Conservation (phyloP, 257 asterid species). For the Striga asiatica region DNA sequence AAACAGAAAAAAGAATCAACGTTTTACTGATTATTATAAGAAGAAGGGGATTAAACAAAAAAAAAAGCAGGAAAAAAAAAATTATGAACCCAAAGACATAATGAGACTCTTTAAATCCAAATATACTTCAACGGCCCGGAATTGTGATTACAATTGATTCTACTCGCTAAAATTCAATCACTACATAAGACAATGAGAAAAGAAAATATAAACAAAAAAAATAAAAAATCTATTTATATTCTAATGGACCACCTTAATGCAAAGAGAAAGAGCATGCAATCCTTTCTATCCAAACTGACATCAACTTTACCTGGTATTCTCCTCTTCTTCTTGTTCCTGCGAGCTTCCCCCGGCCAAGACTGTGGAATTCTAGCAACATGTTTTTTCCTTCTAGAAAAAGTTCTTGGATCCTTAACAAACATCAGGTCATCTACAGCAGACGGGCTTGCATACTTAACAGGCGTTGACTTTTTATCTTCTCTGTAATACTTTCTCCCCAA, state of each 20-base stretch:
- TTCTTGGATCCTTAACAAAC: constrained; percentile 65
- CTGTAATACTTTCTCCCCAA: constrained; percentile 28
- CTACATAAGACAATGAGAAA: not conserved
- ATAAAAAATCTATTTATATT: no score
- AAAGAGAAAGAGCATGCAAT: not conserved
- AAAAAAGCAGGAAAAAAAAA: not conserved
- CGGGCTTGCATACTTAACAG: constrained; percentile 23
- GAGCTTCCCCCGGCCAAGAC: constrained; percentile 61
- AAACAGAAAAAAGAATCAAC: not conserved
- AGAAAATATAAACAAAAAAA: not conserved
- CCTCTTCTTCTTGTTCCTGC: constrained; percentile 46
- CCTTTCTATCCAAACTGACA: not conserved
- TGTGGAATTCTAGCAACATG: constrained; percentile 38
- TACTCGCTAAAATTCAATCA: constrained; percentile 1
- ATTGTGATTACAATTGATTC: no score
- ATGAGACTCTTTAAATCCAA: not conserved
- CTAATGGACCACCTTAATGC: not conserved
- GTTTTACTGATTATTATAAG: no score
- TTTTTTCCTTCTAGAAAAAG: constrained; percentile 62
- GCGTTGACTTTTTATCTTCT: constrained; percentile 21
- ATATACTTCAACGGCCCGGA: not conserved
- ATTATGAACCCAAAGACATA: not conserved
- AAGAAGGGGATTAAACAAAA: not conserved
- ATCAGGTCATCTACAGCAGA: constrained; percentile 49
- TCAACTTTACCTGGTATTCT: constrained; percentile 36